These are phyloP conservation scores for Agaricus sinodeliciosus DNA, from an alignment of 768 basidiomycete species.

Conservation along the genomic window DNA sequence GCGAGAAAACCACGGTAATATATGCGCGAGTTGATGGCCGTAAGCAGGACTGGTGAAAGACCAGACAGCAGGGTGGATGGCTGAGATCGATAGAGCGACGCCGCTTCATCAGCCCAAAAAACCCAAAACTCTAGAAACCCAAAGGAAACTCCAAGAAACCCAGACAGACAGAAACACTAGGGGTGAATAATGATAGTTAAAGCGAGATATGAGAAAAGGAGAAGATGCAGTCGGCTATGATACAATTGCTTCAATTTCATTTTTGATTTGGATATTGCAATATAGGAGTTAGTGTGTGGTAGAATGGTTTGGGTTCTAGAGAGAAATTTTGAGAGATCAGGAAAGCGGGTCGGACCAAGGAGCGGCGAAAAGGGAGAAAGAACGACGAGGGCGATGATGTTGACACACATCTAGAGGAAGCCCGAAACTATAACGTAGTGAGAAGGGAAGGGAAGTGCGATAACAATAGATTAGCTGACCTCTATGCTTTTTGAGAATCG, in stretches of 20 bases:
- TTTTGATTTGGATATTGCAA: constrained; percentile 9
- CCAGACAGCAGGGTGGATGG: constrained; percentile 5
- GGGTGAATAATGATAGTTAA: constrained; percentile 11
- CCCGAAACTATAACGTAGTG: background rate
- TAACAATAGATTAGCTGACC: constrained; percentile 11
- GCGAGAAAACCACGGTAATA: background rate
- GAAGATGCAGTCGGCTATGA: constrained; percentile 11
- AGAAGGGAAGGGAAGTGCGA: background rate
- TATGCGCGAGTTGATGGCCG: background rate
- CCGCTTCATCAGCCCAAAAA: background rate
- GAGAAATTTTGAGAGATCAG: constrained; percentile 1
- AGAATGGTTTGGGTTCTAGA: constrained; percentile 2
- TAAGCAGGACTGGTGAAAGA: background rate
- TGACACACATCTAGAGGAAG: constrained; percentile 6
- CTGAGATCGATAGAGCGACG: constrained; percentile 1
- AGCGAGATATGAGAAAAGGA: background rate
- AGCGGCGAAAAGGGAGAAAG: background rate
- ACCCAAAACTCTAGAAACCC: constrained; percentile 9
- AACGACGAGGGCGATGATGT: constrained; percentile 10
- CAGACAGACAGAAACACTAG: constrained; percentile 9
- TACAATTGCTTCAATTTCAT: constrained; percentile 9
- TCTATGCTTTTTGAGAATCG: constrained; percentile 24
- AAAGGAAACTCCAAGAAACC: background rate
- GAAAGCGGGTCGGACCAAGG: constrained; percentile 4
- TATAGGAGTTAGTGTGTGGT: constrained; percentile 7